Conservation (phyloP, 352 stramenopile species). For the Phytophthora pseudosyringae region DNA sequence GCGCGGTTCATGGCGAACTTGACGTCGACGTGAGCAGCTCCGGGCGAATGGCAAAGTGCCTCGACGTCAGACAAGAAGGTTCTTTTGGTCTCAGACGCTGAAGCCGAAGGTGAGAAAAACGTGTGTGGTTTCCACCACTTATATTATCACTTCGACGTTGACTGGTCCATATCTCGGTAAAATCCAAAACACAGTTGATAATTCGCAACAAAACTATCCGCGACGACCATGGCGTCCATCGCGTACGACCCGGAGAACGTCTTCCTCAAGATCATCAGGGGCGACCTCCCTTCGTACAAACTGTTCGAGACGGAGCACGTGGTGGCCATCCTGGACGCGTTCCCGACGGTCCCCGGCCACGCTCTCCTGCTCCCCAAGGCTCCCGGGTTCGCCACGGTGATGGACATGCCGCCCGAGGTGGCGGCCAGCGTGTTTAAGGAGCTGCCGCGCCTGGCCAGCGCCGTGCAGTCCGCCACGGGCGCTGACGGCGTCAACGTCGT, state of each 20-base stretch:
- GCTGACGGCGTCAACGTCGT: constrained; percentile 80
- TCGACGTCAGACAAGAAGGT: constrained; percentile 8
- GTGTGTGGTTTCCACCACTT: constrained; percentile 1
- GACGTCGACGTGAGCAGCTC: constrained; percentile 1
- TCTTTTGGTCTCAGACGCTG: constrained; percentile 18
- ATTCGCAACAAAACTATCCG: too few relatives aligned
- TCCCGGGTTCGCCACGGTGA: constrained; percentile 64
- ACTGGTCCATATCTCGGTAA: constrained; percentile 8
- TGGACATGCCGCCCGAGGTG: constrained; percentile 76
- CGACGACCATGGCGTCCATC: constrained; percentile 36
- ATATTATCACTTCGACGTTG: too few relatives aligned
- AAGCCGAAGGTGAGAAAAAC: constrained; percentile 22
- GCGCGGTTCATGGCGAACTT: constrained; percentile 63
- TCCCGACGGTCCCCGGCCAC: constrained; percentile 71
- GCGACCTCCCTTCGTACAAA: constrained; percentile 78
- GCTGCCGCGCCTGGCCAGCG: constrained; percentile 75
- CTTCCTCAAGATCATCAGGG: constrained; percentile 86
- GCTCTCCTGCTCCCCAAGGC: constrained; percentile 80
- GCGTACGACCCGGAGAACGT: constrained; percentile 81
- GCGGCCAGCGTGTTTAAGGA: constrained; percentile 76
- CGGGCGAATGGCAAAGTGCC: constrained; percentile 25
- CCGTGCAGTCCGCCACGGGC: constrained; percentile 74
- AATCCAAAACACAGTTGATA: too few relatives aligned
- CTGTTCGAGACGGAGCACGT: constrained; percentile 89
- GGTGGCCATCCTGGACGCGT: constrained; percentile 84